Base-by-base conservation (phyloP, 2,329 filamentous ascomycete genomes). In the Lasiodiplodia sp. region DNA sequence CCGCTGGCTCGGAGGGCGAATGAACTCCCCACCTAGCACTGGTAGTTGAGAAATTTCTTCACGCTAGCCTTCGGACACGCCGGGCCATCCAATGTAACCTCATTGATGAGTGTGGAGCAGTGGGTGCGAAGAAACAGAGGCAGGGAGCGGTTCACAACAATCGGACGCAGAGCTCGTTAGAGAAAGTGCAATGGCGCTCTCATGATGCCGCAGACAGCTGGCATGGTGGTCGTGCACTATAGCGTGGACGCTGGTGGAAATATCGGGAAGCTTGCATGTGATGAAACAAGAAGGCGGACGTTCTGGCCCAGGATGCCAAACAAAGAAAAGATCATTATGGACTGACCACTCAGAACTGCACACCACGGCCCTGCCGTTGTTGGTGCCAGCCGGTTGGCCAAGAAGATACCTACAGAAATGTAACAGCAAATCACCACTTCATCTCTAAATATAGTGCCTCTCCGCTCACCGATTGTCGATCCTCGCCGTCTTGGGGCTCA, bases 391-490 rank as follows among this genome's bases (percentile, higher is more conserved):
- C n/a, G 44, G 25, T 57, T 37, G 55, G 55, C 14, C 60, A 8
- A 47, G 44, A 21, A 47, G 47, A 28, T 52, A 64, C 60, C 38
- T 64, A 64, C 60, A 64, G 47, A 31, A 62, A 64, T 64, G 60
- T 52, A 64, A 52, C 60, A 64, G 31, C 60, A 64, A 64, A 52
- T 64, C 60, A 64, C 28, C 60, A 62, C 40, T 21, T 21, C 3
- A n/a, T 38, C 60, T 64, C 60, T 52, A 64, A 64, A 64, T 64
- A 63, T 63, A 64, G 60, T 28, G 31, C 23, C 60, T 64, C 60
- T 52, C 60, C 44, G 37, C 60, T 64, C 60, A 64, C 23, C 25
- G 51, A 38, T 64, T 49, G 60, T 64, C 60, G 44, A 64, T 64
- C 60, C 16, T 38, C 60, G 23, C 60, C 47, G 5, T 52, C 58